phyloP scores from a whole-genome alignment of 2,329 filamentous ascomycete species.

The Botrytis pseudocinerea region DNA sequence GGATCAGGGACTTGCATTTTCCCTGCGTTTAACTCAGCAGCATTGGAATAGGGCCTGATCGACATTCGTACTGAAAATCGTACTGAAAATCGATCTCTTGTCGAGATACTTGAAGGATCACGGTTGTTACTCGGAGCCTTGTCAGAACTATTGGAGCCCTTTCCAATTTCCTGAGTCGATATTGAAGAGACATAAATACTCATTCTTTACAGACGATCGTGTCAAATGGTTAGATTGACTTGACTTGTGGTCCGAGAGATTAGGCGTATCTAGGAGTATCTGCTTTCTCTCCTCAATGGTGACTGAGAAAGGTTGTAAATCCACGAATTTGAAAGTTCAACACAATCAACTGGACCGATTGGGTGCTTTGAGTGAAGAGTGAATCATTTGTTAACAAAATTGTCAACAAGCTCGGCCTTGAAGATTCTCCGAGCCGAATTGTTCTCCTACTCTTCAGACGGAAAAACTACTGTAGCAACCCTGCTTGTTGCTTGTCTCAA shows the following conservation, averaged over 20 bases:
- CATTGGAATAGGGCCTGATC: background rate
- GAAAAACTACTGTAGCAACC: background rate
- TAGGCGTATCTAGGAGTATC: background rate
- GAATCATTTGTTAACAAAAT: background rate
- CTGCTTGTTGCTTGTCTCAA: background rate
- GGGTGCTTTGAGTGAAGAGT: background rate
- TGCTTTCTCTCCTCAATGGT: background rate
- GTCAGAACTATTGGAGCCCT: no score
- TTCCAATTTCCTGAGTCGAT: background rate
- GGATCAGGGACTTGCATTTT: background rate
- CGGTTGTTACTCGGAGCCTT: background rate
- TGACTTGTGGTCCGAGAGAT: conserved; percentile 2
- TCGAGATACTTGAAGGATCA: conserved; percentile 9
- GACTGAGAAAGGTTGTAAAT: background rate
- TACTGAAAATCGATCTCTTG: background rate
- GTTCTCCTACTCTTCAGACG: conserved; percentile 1
- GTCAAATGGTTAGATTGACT: background rate
- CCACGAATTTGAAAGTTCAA: background rate
- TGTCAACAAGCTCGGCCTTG: background rate
- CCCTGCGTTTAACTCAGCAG: background rate
- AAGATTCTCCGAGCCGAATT: conserved; percentile 10
- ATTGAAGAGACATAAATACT: background rate
- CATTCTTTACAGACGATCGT: background rate
- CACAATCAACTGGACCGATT: background rate
- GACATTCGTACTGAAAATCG: background rate